Percentiles rank a stretch among this genome's conserved stretches.
These are phyloP conservation scores for Syncephalastrum racemosum DNA, from an alignment of 371 early-diverging fungal species.

Conservation along the genomic window DNA sequence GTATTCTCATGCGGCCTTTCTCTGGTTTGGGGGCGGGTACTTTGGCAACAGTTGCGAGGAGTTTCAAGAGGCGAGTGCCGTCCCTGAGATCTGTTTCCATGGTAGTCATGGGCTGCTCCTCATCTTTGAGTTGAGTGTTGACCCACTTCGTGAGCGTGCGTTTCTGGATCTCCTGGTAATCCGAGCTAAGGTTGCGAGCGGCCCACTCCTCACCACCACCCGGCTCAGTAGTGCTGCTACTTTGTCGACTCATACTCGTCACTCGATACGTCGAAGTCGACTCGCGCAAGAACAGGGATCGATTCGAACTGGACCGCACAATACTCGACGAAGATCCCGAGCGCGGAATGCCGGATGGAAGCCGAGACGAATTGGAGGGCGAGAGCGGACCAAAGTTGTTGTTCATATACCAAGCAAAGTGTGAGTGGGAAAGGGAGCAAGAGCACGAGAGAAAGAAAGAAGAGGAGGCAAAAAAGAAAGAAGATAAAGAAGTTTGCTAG, in stretches of 20 bases:
- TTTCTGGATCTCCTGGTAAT: constrained; percentile 65
- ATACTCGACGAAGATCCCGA: constrained; percentile 10
- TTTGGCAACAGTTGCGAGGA: constrained; percentile 54
- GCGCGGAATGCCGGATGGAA: background rate
- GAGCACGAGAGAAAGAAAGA: too few relatives aligned
- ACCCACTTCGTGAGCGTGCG: constrained; percentile 84
- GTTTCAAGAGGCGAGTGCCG: constrained; percentile 58
- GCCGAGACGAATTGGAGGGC: too few relatives aligned
- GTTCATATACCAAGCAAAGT: too few relatives aligned
- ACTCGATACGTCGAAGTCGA: constrained; percentile 9
- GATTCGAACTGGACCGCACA: constrained; percentile 21
- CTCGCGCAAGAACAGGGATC: constrained; percentile 20
- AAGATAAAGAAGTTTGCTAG: too few relatives aligned
- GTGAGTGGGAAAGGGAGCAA: too few relatives aligned
- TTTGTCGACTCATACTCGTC: constrained; percentile 4
- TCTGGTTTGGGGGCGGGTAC: constrained; percentile 55
- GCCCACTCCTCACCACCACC: constrained; percentile 16
- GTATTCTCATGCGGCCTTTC: constrained; percentile 66
- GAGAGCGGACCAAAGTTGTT: too few relatives aligned
- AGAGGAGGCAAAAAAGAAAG: too few relatives aligned
- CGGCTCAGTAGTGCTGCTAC: constrained; percentile 3
- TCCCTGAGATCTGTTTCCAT: constrained; percentile 63
- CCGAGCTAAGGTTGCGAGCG: constrained; percentile 38
- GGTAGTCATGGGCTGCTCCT: constrained; percentile 29
- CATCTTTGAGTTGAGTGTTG: constrained; percentile 67